phyloP scores from a whole-genome alignment of 2,329 filamentous ascomycete species.

The Exutisphaerella laricina region DNA sequence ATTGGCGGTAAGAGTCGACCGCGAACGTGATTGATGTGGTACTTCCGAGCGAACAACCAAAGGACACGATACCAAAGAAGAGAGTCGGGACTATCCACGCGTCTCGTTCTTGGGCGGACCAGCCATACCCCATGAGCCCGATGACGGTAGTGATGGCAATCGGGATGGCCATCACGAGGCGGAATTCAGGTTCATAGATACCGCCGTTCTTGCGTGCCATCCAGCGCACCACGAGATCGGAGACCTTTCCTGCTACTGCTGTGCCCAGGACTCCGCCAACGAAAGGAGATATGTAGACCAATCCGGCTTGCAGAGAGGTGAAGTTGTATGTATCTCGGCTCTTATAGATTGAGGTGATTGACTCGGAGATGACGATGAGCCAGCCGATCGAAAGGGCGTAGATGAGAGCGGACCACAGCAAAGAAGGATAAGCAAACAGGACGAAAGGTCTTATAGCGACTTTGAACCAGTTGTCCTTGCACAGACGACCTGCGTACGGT shows the following conservation, averaged over 20 bases:
- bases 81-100: constrained; percentile 87
- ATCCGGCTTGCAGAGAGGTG: constrained; percentile 68
- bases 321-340: constrained; percentile 69
- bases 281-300: constrained; percentile 88
- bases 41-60: constrained; percentile 83
- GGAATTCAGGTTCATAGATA: constrained; percentile 90
- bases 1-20: constrained; percentile 87
- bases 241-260: constrained; percentile 80
- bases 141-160: constrained; percentile 72
- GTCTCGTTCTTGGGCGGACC: constrained; percentile 70
- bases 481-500: constrained; percentile 72
- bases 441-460: constrained; percentile 77
- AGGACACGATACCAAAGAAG: constrained; percentile 88
- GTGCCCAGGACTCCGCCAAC: constrained; percentile 86
- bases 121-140: constrained; percentile 94
- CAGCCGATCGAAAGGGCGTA: constrained; percentile 88
- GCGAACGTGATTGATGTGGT: constrained; percentile 92
- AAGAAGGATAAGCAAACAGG: constrained; percentile 77
- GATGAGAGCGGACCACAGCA: constrained; percentile 80
- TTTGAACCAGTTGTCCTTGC: constrained; percentile 71
- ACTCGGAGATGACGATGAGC: constrained; percentile 92
- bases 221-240: constrained; percentile 73
- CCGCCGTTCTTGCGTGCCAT: constrained; percentile 87
- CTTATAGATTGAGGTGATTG: constrained; percentile 74
- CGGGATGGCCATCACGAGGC: constrained; percentile 79